phyloP scores from a whole-genome alignment of 108 stramenopile genomes.

The Nannochloropsis gaditana region DNA sequence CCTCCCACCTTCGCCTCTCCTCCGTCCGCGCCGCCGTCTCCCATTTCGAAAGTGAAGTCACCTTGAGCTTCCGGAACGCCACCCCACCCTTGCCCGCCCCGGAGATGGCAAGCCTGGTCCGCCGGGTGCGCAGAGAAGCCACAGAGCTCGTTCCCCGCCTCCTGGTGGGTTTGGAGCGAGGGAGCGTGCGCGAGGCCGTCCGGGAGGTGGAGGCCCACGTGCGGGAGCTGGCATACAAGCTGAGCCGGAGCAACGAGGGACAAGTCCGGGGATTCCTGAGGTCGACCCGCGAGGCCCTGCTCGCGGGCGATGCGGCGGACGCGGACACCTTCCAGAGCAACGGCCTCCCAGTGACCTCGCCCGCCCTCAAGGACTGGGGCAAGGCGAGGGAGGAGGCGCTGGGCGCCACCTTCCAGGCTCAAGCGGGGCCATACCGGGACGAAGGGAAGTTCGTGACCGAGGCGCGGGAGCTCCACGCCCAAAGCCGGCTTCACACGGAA shows the following conservation, averaged over 20 bases:
- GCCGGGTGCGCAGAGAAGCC: neutral
- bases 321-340: neutral
- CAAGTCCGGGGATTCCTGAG: neutral
- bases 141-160: neutral
- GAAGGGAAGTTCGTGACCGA: neutral
- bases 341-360: neutral
- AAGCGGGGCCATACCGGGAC: neutral
- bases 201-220: slow-evolving; percentile 1
- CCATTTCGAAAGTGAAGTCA: neutral
- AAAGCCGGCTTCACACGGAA: neutral
- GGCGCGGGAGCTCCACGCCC: neutral
- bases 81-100: neutral
- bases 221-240: slow-evolving; percentile 7
- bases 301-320: neutral
- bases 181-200: slow-evolving; percentile 1
- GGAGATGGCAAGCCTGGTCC: neutral
- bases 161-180: neutral
- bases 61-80: neutral
- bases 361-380: neutral
- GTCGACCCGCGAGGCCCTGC: neutral
- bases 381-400: slow-evolving; percentile 1
- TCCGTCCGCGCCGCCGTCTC: neutral
- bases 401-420: neutral
- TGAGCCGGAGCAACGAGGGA: neutral
- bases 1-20: neutral